These are phyloP conservation scores for Corynespora cassiicola DNA, from an alignment of 2,329 filamentous ascomycete species.

Conservation along the genomic window DNA sequence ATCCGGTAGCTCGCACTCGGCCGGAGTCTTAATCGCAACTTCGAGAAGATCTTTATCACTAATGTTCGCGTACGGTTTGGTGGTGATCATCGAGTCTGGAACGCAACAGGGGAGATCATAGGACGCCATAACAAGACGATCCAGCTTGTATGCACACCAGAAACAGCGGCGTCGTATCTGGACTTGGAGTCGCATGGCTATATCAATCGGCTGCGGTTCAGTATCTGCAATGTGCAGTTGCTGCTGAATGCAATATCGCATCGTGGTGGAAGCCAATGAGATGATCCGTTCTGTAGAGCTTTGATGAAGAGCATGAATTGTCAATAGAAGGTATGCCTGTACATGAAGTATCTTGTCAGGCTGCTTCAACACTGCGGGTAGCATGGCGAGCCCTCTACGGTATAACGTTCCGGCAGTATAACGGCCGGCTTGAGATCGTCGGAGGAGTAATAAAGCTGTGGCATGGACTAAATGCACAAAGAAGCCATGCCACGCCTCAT, in stretches of 20 bases:
- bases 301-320: slow-evolving; percentile 23
- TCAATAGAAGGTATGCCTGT: slow-evolving; percentile 24
- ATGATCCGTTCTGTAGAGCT: slow-evolving; percentile 28
- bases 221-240: slow-evolving; percentile 23
- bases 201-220: slow-evolving; percentile 12
- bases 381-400: slow-evolving; percentile 15
- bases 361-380: slow-evolving; percentile 19
- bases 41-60: slow-evolving; percentile 18
- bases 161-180: slow-evolving; percentile 25
- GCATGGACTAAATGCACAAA: slow-evolving; percentile 25
- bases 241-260: slow-evolving; percentile 23
- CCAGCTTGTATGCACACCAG: slow-evolving; percentile 26
- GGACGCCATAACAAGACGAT: slow-evolving; percentile 21
- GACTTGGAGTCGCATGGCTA: slow-evolving; percentile 7
- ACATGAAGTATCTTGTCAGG: slow-evolving; percentile 20
- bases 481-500: slow-evolving; percentile 24
- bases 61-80: slow-evolving; percentile 21
- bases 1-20: slow-evolving; percentile 13
- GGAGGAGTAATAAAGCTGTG: slow-evolving; percentile 19
- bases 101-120: slow-evolving; percentile 25
- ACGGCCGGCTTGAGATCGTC: slow-evolving; percentile 8
- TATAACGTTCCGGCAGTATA: slow-evolving; percentile 18
- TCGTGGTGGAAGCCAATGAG: slow-evolving; percentile 20
- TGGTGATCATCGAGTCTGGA: slow-evolving; percentile 21
- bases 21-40: slow-evolving; percentile 12